Evolutionary conservation across 441 rosid genomes (phyloP).

Genomic region (Gossypium gossypioides): DNA sequence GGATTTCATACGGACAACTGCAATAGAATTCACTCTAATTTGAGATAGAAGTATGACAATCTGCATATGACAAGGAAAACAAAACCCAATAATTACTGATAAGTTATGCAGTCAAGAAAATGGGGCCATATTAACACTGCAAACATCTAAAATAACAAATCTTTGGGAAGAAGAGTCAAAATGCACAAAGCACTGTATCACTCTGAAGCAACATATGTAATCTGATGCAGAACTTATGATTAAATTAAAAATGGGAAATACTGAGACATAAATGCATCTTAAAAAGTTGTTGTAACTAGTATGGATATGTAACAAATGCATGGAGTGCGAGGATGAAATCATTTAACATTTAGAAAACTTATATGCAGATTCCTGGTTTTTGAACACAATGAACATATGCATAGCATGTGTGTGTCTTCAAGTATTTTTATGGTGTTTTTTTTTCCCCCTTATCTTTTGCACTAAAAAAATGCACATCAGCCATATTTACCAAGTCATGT

Average conservation of each 20-base stretch:
- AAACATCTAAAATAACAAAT: neutral
- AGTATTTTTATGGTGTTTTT: neutral
- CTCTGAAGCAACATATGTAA: neutral
- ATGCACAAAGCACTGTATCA: neutral
- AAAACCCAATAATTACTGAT: neutral
- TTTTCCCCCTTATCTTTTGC: neutral
- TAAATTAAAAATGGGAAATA: neutral
- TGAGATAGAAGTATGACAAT: slow-evolving; percentile 57
- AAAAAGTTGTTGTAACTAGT: neutral
- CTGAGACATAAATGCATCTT: neutral
- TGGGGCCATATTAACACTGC: neutral
- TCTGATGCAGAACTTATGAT: neutral
- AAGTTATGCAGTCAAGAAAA: neutral
- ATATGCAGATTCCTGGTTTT: neutral
- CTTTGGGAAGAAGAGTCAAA: neutral
- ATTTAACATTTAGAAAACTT: neutral
- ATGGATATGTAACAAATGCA: neutral
- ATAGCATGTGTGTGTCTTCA: neutral
- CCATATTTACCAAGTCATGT: neutral
- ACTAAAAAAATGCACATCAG: neutral
- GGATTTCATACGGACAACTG: slow-evolving; percentile 62
- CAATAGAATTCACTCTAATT: slow-evolving; percentile 72
- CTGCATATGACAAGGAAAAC: slow-evolving; percentile 34
- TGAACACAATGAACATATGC: neutral
- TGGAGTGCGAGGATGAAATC: neutral